Evolutionary conservation across 805 yeast genomes (phyloP).

Genomic region (Wickerhamiella cacticola): DNA sequence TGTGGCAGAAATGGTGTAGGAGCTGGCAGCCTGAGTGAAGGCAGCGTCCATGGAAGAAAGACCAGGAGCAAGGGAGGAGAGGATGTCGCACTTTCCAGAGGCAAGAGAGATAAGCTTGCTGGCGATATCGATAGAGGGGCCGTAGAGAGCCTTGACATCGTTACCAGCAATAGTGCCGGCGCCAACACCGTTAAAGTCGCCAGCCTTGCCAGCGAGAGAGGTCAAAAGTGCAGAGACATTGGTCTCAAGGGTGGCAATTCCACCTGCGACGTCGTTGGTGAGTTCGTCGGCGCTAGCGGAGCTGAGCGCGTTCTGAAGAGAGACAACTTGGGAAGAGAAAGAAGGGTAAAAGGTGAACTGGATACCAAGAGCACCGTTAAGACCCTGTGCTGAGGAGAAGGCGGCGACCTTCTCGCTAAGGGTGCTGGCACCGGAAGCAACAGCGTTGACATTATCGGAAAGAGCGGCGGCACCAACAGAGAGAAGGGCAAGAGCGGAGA

Average conservation of each 20-base stretch:
- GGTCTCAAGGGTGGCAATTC: slow-evolving; percentile 2
- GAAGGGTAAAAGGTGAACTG: slow-evolving; percentile 19
- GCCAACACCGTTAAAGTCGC: slow-evolving; percentile 22
- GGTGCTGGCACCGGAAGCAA: slow-evolving; percentile 16
- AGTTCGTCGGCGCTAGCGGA: slow-evolving; percentile 14
- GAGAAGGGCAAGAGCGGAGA: slow-evolving; percentile 8
- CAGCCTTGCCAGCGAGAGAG: slow-evolving; percentile 20
- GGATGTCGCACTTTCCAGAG: slow-evolving; percentile 9
- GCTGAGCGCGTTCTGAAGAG: slow-evolving; percentile 13
- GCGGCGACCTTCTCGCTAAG: slow-evolving; percentile 14
- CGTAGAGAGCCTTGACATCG: slow-evolving; percentile 15
- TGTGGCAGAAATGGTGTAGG: slow-evolving; percentile 12
- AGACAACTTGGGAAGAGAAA: slow-evolving; percentile 13
- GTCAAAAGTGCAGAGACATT: slow-evolving; percentile 17
- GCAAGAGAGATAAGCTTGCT: slow-evolving; percentile 11
- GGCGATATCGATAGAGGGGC: slow-evolving; percentile 15
- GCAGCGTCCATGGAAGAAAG: slow-evolving; percentile 3
- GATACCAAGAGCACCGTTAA: slow-evolving; percentile 25
- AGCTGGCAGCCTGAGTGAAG: slow-evolving; percentile 16
- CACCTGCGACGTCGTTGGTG: slow-evolving; percentile 10
- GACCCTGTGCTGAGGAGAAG: slow-evolving; percentile 19
- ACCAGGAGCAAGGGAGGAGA: slow-evolving; percentile 3
- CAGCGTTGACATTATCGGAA: slow-evolving; percentile 16
- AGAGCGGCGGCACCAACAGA: slow-evolving; percentile 16
- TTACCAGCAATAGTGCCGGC: slow-evolving; percentile 17